Percentiles rank a stretch among this genome's conserved stretches.
phyloP scores from a whole-genome alignment of 2,329 filamentous ascomycete genomes.

The Sporothrix brasiliensis region DNA sequence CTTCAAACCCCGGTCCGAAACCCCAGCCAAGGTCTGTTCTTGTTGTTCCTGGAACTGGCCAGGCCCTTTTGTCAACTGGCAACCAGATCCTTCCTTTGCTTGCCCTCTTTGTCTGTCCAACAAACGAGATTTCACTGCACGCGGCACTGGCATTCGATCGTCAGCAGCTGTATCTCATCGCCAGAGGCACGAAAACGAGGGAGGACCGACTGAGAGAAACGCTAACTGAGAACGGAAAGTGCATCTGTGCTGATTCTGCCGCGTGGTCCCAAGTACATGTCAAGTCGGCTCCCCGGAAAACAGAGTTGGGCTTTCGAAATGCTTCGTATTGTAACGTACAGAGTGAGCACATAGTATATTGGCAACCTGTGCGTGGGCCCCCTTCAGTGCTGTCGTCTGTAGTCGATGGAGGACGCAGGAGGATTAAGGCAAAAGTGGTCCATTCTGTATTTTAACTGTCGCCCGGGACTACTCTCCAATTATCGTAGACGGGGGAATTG shows the following conservation, averaged over 20 bases:
- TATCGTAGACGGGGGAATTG: background rate
- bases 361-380: too few species aligned
- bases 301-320: background rate
- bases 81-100: constrained; percentile 3
- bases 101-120: background rate
- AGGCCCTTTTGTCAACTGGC: background rate
- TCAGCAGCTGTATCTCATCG: background rate
- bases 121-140: background rate
- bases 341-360: too few species aligned
- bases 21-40: constrained; percentile 31
- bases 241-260: background rate
- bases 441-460: constrained; percentile 23
- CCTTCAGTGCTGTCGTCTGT: background rate
- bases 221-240: background rate
- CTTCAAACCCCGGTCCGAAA: constrained; percentile 36
- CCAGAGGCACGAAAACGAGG: background rate
- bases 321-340: background rate
- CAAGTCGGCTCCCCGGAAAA: background rate
- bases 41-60: constrained; percentile 23
- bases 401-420: background rate
- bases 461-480: background rate
- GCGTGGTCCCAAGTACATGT: background rate
- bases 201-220: background rate
- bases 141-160: too few species aligned
- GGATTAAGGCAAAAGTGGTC: constrained; percentile 17